These are phyloP conservation scores for Talaromyces albobiverticillius DNA, from an alignment of 2,329 filamentous ascomycete species.

Conservation along the genomic window DNA sequence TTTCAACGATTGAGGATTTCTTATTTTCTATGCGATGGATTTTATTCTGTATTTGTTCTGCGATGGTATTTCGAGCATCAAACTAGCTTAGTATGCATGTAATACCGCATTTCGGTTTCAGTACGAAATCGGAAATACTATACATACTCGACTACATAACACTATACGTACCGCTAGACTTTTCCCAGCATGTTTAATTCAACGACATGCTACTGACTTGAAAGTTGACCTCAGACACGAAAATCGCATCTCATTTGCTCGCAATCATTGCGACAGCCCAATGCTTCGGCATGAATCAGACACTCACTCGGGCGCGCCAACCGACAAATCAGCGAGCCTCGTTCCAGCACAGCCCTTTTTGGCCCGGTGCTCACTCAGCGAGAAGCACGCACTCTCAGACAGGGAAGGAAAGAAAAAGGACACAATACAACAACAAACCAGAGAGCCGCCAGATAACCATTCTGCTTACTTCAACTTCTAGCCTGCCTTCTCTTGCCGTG, in stretches of 20 bases:
- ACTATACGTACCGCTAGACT: conserved; percentile 13
- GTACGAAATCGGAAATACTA: conserved; percentile 11
- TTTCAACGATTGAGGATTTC: neutral
- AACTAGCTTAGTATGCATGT: conserved; percentile 15
- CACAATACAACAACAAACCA: too few relatives aligned
- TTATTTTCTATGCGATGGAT: neutral
- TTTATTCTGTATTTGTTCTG: conserved; percentile 11
- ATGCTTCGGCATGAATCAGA: neutral
- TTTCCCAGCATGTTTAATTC: neutral
- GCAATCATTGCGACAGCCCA: too few relatives aligned
- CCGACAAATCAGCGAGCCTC: conserved; percentile 11
- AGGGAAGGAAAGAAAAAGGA: neutral
- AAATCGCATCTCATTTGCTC: too few relatives aligned
- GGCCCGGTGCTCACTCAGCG: neutral
- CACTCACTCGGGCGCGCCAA: conserved; percentile 1
- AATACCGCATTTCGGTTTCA: conserved; percentile 13
- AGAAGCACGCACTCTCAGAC: neutral
- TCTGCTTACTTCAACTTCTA: too few relatives aligned
- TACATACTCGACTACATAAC: too few relatives aligned
- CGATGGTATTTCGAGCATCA: conserved; percentile 12
- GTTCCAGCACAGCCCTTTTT: conserved; percentile 4
- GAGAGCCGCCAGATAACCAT: too few relatives aligned
- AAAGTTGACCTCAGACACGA: too few relatives aligned
- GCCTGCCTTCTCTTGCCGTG: too few relatives aligned
- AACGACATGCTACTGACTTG: too few relatives aligned